These are phyloP conservation scores for Nicotiana attenuata DNA, from an alignment of 257 asterid genomes.

Conservation along the genomic window DNA sequence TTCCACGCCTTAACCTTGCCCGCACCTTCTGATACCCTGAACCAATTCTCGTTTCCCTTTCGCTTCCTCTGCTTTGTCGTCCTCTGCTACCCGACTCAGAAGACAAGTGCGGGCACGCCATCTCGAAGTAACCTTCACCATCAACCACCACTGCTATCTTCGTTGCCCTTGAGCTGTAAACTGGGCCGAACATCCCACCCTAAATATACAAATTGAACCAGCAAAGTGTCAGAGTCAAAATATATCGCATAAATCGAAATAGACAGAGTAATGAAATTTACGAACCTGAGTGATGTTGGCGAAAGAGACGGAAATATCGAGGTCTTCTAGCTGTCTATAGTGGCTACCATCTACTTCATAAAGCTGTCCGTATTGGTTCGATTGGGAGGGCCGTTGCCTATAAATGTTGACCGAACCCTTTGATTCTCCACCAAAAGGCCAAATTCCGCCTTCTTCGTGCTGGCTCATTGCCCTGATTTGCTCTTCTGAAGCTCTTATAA, in stretches of 20 bases:
- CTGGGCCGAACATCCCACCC: slow-evolving; percentile 63
- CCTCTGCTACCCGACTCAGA: not conserved
- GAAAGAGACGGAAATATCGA: slow-evolving; percentile 35
- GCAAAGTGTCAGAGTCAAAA: not conserved
- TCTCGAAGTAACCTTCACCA: slow-evolving; percentile 65
- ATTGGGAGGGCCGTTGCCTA: slow-evolving; percentile 24
- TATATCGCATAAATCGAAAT: too few relatives aligned
- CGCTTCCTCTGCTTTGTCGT: not conserved
- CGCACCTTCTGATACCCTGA: slow-evolving; percentile 36
- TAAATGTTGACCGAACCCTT: slow-evolving; percentile 34
- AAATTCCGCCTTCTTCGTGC: slow-evolving; percentile 49
- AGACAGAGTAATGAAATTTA: too few relatives aligned
- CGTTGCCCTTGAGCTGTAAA: slow-evolving; percentile 49
- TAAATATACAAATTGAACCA: not conserved
- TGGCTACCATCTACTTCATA: slow-evolving; percentile 34
- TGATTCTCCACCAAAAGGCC: slow-evolving; percentile 61
- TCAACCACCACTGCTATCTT: slow-evolving; percentile 28
- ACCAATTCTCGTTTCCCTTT: not conserved
- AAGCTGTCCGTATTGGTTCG: slow-evolving; percentile 55
- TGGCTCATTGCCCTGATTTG: slow-evolving; percentile 50
- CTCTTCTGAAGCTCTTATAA: slow-evolving; percentile 53
- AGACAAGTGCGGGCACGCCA: slow-evolving; percentile 68
- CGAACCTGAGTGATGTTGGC: slow-evolving; percentile 48
- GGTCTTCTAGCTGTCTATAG: slow-evolving; percentile 34
- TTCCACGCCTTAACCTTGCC: slow-evolving; percentile 37